These are phyloP conservation scores for Tephrocybe sp. DNA, from an alignment of 768 basidiomycete genomes.

Conservation along the genomic window DNA sequence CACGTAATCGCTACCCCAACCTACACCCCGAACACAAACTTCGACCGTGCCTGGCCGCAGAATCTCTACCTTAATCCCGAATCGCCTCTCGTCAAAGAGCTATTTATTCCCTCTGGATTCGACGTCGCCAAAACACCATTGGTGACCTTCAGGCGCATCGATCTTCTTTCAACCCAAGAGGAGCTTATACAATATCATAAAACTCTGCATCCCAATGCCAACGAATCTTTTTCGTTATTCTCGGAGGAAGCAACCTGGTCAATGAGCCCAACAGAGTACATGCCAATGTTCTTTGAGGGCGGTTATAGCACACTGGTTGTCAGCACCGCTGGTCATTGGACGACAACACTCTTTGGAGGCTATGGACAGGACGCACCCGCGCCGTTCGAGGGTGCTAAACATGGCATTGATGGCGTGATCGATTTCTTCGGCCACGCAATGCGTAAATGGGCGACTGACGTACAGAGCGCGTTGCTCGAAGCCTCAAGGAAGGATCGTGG, in stretches of 20 bases:
- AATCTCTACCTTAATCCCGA: slow-evolving; percentile 58
- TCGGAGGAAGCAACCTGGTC: slow-evolving; percentile 58
- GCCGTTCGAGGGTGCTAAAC: slow-evolving; percentile 28
- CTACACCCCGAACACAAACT: slow-evolving; percentile 52
- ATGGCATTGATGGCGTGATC: slow-evolving; percentile 55
- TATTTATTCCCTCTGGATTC: slow-evolving; percentile 49
- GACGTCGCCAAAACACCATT: slow-evolving; percentile 59
- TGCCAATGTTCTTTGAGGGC: slow-evolving; percentile 46
- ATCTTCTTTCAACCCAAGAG: slow-evolving; percentile 50
- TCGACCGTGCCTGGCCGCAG: slow-evolving; percentile 67
- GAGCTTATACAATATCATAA: slow-evolving; percentile 50
- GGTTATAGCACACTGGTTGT: slow-evolving; percentile 64
- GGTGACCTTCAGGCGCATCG: slow-evolving; percentile 64
- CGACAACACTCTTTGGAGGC: slow-evolving; percentile 49
- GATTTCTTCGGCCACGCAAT: slow-evolving; percentile 60
- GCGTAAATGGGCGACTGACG: slow-evolving; percentile 50
- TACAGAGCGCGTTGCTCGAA: slow-evolving; percentile 44
- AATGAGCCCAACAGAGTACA: slow-evolving; percentile 50
- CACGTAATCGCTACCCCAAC: slow-evolving; percentile 68
- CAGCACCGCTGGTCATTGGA: slow-evolving; percentile 73
- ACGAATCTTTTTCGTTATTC: slow-evolving; percentile 43
- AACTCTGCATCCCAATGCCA: slow-evolving; percentile 28
- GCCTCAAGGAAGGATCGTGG: slow-evolving; percentile 25
- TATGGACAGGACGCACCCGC: slow-evolving; percentile 15
- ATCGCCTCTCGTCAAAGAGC: slow-evolving; percentile 43